These are phyloP conservation scores for Aspergillus puulaauensis DNA, from an alignment of 2,329 filamentous ascomycete species.

Conservation along the genomic window DNA sequence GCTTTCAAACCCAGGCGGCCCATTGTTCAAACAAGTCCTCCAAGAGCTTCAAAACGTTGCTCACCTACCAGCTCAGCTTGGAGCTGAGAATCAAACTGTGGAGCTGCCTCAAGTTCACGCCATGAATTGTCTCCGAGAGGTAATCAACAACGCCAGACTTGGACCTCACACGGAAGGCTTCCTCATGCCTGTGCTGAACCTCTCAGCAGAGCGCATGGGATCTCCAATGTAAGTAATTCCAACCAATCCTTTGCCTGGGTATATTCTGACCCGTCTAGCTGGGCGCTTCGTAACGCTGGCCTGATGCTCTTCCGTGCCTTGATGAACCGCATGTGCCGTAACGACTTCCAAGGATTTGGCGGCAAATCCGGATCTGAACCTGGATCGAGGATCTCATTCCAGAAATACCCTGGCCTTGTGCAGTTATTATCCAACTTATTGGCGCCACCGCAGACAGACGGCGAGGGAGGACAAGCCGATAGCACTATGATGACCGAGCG, in stretches of 20 bases:
- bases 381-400: conserved; percentile 40
- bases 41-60: conserved; percentile 42
- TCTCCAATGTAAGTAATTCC: conserved; percentile 65
- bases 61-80: conserved; percentile 29
- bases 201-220: conserved; percentile 77
- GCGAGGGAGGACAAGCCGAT: conserved; percentile 21
- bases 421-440: conserved; percentile 38
- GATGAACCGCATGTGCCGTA: conserved; percentile 62
- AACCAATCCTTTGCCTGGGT: not conserved
- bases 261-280: conserved; percentile 50
- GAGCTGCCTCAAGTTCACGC: conserved; percentile 89
- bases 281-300: conserved; percentile 93
- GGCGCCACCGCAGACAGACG: conserved; percentile 20
- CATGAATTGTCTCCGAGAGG: conserved; percentile 87
- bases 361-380: conserved; percentile 45
- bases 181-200: conserved; percentile 69
- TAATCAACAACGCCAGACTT: conserved; percentile 80
- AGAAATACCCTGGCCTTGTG: conserved; percentile 41
- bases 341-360: conserved; percentile 49
- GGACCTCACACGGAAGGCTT: conserved; percentile 71
- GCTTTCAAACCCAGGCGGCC: conserved; percentile 56
- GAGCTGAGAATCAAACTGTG: conserved; percentile 40
- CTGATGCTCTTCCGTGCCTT: conserved; percentile 84
- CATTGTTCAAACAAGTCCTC: conserved; percentile 43
- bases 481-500: conserved; percentile 40